Percentiles rank a stretch among this genome's conserved stretches.
Evolutionary conservation across 176 grass and related monocot genomes (phyloP).

Genomic region (Cenchrus americanus): DNA sequence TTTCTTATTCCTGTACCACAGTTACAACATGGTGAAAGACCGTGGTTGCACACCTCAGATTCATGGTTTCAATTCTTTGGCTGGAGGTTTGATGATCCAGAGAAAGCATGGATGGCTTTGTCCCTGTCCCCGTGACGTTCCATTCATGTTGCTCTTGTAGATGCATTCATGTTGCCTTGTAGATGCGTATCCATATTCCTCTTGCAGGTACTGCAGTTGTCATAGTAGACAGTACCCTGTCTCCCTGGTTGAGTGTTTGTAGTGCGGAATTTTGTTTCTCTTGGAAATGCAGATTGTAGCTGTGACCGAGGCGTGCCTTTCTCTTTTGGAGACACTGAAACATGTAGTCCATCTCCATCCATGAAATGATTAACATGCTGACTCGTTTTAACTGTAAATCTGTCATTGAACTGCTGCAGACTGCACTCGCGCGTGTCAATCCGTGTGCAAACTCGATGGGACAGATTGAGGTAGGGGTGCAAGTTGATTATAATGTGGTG

Average conservation of each 20-base stretch:
- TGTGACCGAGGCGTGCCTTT: background rate
- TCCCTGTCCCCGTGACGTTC: background rate
- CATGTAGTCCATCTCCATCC: background rate
- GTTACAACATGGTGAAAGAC: background rate
- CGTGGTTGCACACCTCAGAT: background rate
- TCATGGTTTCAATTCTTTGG: background rate
- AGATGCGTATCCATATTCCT: background rate
- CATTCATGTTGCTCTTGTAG: background rate
- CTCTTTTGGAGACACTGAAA: background rate
- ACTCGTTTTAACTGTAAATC: background rate
- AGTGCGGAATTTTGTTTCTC: background rate
- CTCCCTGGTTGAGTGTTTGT: background rate
- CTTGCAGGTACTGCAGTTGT: background rate
- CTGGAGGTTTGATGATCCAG: background rate
- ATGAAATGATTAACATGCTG: constrained; percentile 26
- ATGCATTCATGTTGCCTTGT: background rate
- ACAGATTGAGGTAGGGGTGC: too few relatives aligned
- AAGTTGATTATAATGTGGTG: too few relatives aligned
- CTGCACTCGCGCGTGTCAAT: too few relatives aligned
- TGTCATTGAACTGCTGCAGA: too few relatives aligned
- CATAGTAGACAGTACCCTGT: too few relatives aligned
- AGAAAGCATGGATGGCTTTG: background rate
- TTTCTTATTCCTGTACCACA: constrained; percentile 5
- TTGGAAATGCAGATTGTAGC: background rate
- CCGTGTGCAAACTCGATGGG: too few relatives aligned